phyloP scores from a whole-genome alignment of 352 stramenopile genomes.

The Thraustochytrium striatum region DNA sequence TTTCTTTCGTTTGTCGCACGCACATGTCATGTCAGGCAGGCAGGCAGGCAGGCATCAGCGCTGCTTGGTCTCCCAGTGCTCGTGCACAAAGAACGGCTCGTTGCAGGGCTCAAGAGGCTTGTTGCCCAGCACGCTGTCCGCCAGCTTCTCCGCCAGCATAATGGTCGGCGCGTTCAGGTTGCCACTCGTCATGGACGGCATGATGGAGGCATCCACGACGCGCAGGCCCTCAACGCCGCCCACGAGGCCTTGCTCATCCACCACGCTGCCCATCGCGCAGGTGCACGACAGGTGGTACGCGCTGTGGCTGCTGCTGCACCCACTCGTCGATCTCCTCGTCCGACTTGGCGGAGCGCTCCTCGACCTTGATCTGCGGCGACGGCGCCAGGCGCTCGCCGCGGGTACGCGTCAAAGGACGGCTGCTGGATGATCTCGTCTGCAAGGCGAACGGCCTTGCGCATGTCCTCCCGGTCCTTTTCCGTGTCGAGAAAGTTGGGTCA shows the following conservation, averaged over 20 bases:
- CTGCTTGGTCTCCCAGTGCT: slow-evolving; percentile 35
- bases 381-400: slow-evolving; percentile 71
- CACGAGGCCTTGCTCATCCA: slow-evolving; percentile 76
- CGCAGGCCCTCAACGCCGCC: slow-evolving; percentile 75
- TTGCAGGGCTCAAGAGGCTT: not conserved
- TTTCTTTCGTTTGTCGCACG: too few species aligned
- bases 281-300: slow-evolving; percentile 81
- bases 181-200: slow-evolving; percentile 86
- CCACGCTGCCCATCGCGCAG: slow-evolving; percentile 78
- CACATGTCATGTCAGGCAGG: too few species aligned
- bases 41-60: too few species aligned
- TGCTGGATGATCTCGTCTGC: slow-evolving; percentile 80
- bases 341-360: slow-evolving; percentile 57
- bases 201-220: slow-evolving; percentile 85
- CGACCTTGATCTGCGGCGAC: slow-evolving; percentile 51
- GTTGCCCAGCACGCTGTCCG: slow-evolving; percentile 73
- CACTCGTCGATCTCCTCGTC: slow-evolving; percentile 74
- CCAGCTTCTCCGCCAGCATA: slow-evolving; percentile 88
- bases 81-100: slow-evolving; percentile 6
- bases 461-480: slow-evolving; percentile 69
- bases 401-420: slow-evolving; percentile 73
- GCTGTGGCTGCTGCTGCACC: slow-evolving; percentile 70
- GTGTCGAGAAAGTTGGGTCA: slow-evolving; percentile 80
- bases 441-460: slow-evolving; percentile 68
- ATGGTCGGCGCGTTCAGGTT: slow-evolving; percentile 88